Conservation (phyloP, 305 asterid species). For the Rubia tinctorum region DNA sequence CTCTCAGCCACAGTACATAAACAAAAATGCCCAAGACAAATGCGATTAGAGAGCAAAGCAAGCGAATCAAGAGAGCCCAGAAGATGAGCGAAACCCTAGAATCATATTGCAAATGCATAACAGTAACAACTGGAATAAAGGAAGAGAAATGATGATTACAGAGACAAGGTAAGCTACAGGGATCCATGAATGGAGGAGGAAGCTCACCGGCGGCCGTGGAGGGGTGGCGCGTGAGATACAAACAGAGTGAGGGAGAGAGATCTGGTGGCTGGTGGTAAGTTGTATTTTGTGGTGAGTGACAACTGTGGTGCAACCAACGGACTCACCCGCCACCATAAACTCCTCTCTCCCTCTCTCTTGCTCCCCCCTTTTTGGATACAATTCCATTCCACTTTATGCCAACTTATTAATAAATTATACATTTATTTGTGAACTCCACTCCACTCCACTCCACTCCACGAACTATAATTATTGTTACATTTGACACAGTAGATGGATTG, state of each 20-base stretch:
- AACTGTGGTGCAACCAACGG: background rate
- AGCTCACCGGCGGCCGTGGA: conserved; percentile 2
- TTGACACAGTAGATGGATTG: too few relatives aligned
- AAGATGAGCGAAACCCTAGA: background rate
- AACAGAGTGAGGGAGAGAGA: background rate
- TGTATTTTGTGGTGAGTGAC: background rate
- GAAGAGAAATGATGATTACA: background rate
- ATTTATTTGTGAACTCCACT: too few relatives aligned
- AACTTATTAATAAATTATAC: too few relatives aligned
- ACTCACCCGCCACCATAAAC: conserved; percentile 9
- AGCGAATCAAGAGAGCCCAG: background rate
- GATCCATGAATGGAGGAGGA: background rate
- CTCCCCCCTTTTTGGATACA: background rate
- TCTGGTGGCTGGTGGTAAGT: background rate
- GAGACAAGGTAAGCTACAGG: background rate
- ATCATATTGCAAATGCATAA: background rate
- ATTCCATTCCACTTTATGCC: background rate
- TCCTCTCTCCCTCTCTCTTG: background rate
- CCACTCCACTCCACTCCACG: too few relatives aligned
- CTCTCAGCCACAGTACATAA: conserved; percentile 32
- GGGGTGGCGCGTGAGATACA: conserved; percentile 1
- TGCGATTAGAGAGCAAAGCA: background rate
- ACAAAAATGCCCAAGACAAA: conserved; percentile 22
- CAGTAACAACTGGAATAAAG: background rate
- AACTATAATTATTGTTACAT: too few relatives aligned